Evolutionary conservation across 2,329 filamentous ascomycete species (phyloP), one percentile per base, ranked within the genome.

Genomic region (Penicillium sp.): DNA sequence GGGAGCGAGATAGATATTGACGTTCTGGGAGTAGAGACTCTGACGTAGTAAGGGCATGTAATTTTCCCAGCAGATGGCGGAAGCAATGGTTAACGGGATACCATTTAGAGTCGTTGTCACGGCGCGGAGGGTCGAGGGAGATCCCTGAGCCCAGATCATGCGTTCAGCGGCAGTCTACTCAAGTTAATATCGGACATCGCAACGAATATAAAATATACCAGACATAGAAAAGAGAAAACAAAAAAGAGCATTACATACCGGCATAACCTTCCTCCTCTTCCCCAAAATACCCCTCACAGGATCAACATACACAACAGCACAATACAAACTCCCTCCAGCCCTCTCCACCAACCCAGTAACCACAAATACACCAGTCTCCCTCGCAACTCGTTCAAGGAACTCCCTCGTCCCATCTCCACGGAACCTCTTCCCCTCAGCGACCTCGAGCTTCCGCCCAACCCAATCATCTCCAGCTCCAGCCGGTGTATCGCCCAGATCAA

Each of bases 21-120:
- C 83, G 63, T 95, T 95, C 69, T 96, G 91, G 2, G 82, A 79
- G 69, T 96, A 96, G 27, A 96, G 76, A 7, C 83, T 79, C 66
- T 95, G 87, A 16, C 91, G 81, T 6, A 95, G 75, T 13, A 95
- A 75, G 0, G 91, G 91, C 90, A 95, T 95, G 73, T 92, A 95
- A 69, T 88, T 95, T 69, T 96, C 91, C 91, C 91, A 95, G 76
- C 91, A 95, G 57, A 96, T 95, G 3, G 89, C 91, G 2, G 87
- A 83, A 0, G 86, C 91, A 50, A 96, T 79, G 50, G 88, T 91
- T 51, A 96, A 71, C 53, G 82, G 83, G 3, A 89, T 80, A 40
- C 89, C 89, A 53, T 85, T 85, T 67, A 95, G 89, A 16, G 76
- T 81, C 1, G 89, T 89, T 25, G 82, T 86, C 0, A 95, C 83